Percentiles rank a stretch among this genome's conserved stretches.
These are phyloP conservation scores for Starmera caribaea DNA, from an alignment of 805 yeast species.

Conservation along the genomic window DNA sequence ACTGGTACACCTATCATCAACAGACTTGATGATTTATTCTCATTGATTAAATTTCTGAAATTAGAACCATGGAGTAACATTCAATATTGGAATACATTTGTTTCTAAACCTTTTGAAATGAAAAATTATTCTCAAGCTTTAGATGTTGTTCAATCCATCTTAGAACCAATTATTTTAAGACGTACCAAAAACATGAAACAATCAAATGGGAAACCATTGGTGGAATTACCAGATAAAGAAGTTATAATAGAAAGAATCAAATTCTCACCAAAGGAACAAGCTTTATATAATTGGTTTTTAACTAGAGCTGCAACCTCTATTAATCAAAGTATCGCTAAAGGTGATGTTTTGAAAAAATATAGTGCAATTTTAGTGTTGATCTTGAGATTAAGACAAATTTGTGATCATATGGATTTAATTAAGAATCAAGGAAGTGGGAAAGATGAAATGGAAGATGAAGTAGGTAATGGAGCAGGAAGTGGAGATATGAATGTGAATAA, in stretches of 20 bases:
- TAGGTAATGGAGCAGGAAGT: conserved; percentile 12
- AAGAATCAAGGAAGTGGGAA: conserved; percentile 24
- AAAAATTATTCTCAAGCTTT: conserved; percentile 63
- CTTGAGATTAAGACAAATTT: conserved; percentile 73
- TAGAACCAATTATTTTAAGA: conserved; percentile 75
- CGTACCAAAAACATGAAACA: conserved; percentile 82
- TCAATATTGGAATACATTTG: conserved; percentile 79
- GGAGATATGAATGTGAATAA: background rate
- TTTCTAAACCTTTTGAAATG: conserved; percentile 75
- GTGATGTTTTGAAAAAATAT: conserved; percentile 62
- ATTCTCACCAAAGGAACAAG: conserved; percentile 57
- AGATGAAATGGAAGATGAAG: conserved; percentile 45
- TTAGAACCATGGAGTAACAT: conserved; percentile 89
- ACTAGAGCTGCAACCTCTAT: conserved; percentile 57
- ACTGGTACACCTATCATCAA: conserved; percentile 94
- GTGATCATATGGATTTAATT: conserved; percentile 74
- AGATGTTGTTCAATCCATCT: conserved; percentile 73
- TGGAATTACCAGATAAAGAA: conserved; percentile 67
- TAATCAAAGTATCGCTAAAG: conserved; percentile 47
- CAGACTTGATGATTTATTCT: conserved; percentile 75
- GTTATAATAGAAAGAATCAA: conserved; percentile 58
- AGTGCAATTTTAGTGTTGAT: conserved; percentile 77
- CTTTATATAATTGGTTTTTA: conserved; percentile 59
- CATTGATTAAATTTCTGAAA: conserved; percentile 62
- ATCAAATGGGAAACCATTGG: conserved; percentile 59